Conservation (phyloP, 176 grass and related monocot species). For the Elymus sibiricus region DNA sequence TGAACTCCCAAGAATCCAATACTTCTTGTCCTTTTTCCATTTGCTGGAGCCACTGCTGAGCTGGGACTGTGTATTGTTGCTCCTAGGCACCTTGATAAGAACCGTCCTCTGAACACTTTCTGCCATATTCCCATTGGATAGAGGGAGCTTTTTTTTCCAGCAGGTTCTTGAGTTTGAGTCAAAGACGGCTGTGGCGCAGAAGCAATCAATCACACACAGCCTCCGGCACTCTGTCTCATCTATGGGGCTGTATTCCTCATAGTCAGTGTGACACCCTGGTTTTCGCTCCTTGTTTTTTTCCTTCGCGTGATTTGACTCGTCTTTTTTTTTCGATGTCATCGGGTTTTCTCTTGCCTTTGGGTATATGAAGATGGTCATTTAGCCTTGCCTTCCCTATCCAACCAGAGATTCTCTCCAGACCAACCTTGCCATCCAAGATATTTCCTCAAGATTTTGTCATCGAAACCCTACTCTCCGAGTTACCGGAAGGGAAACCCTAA, state of each 20-base stretch:
- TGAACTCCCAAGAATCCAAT: conserved; percentile 15
- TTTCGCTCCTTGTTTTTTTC: too few relatives aligned
- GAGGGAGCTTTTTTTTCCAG: conserved; percentile 18
- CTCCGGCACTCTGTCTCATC: neutral
- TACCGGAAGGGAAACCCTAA: too few relatives aligned
- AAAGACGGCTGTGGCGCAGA: neutral
- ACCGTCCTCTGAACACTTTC: neutral
- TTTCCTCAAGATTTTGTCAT: too few relatives aligned
- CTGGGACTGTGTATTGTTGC: neutral
- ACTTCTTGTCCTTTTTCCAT: neutral
- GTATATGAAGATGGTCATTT: too few relatives aligned
- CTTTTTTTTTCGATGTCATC: too few relatives aligned
- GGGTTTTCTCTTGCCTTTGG: too few relatives aligned
- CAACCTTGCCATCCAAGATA: too few relatives aligned
- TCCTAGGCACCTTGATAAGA: conserved; percentile 16
- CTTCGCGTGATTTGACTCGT: too few relatives aligned
- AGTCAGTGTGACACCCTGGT: too few relatives aligned
- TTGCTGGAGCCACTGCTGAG: neutral
- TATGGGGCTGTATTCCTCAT: neutral
- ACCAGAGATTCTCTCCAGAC: too few relatives aligned
- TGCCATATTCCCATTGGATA: conserved; percentile 22
- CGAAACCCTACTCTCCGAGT: too few relatives aligned
- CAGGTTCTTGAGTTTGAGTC: neutral
- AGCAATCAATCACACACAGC: conserved; percentile 6
- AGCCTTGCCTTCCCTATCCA: too few relatives aligned